Conservation (phyloP, 345 rosid species). For the Pseudoturritis turrita region DNA sequence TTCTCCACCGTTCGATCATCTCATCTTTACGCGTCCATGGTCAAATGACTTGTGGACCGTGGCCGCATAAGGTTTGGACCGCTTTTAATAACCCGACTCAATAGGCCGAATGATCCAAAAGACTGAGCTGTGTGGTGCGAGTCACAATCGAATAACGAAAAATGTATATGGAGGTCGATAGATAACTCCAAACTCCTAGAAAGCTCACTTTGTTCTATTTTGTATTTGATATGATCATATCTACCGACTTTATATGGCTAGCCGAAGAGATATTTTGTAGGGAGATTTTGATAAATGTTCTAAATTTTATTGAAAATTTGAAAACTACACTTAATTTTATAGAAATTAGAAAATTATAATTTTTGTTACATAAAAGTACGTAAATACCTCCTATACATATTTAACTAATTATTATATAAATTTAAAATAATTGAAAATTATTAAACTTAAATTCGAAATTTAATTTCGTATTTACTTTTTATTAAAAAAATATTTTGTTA, state of each 20-base stretch:
- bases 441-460: too few relatives aligned
- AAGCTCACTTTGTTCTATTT: neutral
- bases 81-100: neutral
- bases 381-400: too few relatives aligned
- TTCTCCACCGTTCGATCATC: neutral
- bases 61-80: slow-evolving; percentile 17
- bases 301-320: too few relatives aligned
- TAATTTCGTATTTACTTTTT: too few relatives aligned
- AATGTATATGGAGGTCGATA: slow-evolving; percentile 29
- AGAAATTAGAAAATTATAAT: too few relatives aligned
- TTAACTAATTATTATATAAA: too few relatives aligned
- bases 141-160: slow-evolving; percentile 29
- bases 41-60: slow-evolving; percentile 20
- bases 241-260: slow-evolving; percentile 24
- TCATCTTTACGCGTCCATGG: slow-evolving; percentile 4
- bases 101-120: neutral
- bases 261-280: neutral
- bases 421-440: too few relatives aligned
- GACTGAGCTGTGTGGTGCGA: slow-evolving; percentile 15
- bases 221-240: slow-evolving; percentile 11
- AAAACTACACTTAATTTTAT: too few relatives aligned
- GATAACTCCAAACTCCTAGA: slow-evolving; percentile 26
- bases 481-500: too few relatives aligned
- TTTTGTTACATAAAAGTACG: too few relatives aligned
- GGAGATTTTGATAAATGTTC: too few relatives aligned